phyloP scores from a whole-genome alignment of 495 filamentous ascomycete genomes.

The Aspergillus taichungensis region DNA sequence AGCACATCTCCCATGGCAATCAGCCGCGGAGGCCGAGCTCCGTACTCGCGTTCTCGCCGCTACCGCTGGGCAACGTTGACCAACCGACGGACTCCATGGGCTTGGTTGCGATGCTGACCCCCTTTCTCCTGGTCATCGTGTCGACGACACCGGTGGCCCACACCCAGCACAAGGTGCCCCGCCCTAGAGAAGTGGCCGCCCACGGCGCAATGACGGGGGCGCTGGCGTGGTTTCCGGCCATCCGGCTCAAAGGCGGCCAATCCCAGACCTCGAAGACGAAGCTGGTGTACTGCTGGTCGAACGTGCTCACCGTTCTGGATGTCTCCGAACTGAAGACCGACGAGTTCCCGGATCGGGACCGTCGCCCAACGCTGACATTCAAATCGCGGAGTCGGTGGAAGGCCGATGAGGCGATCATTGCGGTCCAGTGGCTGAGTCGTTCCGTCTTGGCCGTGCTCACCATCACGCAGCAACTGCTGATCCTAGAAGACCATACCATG shows the following conservation, averaged over 20 bases:
- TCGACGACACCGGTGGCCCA: conserved; percentile 93
- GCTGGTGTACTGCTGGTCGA: conserved; percentile 98
- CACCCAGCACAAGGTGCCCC: conserved; percentile 85
- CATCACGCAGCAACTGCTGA: conserved; percentile 84
- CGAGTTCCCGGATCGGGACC: conserved; percentile 53
- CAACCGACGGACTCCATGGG: conserved; percentile 82
- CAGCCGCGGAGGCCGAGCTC: conserved; percentile 86
- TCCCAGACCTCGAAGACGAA: conserved; percentile 48
- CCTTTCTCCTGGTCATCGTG: conserved; percentile 90
- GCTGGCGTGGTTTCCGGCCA: conserved; percentile 93
- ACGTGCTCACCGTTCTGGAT: conserved; percentile 85
- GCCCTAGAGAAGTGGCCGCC: conserved; percentile 81
- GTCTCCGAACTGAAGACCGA: conserved; percentile 60
- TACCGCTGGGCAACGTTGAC: conserved; percentile 88
- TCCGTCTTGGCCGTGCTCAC: conserved; percentile 89
- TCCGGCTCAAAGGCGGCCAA: conserved; percentile 74
- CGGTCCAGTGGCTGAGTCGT: conserved; percentile 91
- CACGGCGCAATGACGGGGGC: conserved; percentile 90
- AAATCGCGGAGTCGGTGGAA: conserved; percentile 81
- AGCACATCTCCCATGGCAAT: conserved; percentile 41
- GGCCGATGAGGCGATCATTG: conserved; percentile 90
- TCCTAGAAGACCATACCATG: conserved; percentile 83
- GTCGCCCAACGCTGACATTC: conserved; percentile 71
- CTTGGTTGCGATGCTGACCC: conserved; percentile 90
- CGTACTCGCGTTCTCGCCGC: conserved; percentile 80